Conservation (phyloP, 208 protist species). For the Acanthamoeba divionensis region DNA sequence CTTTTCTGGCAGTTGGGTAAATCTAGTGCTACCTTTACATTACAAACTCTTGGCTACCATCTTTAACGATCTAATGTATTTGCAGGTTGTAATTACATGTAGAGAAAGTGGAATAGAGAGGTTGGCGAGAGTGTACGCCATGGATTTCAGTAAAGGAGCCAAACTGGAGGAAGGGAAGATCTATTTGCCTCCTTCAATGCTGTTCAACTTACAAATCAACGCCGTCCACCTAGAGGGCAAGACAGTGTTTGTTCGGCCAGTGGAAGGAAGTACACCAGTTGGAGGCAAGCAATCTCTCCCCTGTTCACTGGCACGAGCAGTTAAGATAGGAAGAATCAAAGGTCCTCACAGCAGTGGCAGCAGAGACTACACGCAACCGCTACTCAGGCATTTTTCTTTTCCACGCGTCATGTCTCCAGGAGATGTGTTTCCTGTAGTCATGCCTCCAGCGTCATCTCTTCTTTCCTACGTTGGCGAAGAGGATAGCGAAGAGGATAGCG, state of each 20-base stretch:
- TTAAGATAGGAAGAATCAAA: not conserved
- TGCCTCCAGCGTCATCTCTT: not conserved
- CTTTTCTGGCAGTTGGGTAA: conserved; percentile 27
- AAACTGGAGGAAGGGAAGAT: no score
- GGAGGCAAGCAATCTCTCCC: no score
- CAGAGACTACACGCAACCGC: not conserved
- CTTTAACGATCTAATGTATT: not conserved
- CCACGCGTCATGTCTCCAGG: not conserved
- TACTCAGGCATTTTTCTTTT: not conserved
- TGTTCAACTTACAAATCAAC: not conserved
- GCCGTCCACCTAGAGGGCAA: not conserved
- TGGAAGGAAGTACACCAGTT: not conserved
- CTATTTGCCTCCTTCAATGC: not conserved
- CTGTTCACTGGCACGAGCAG: not conserved
- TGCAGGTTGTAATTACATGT: not conserved
- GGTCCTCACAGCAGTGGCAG: not conserved
- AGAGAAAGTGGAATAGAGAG: not conserved
- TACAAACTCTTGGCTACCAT: not conserved
- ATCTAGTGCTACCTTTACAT: not conserved
- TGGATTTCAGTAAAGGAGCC: no score
- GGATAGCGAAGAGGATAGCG: not conserved
- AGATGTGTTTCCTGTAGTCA: conserved; percentile 18
- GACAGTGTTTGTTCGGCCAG: not conserved
- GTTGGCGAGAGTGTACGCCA: not conserved
- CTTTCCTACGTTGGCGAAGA: not conserved